phyloP scores from a whole-genome alignment of 2,329 filamentous ascomycete genomes.

The Gremmenia infestans region DNA sequence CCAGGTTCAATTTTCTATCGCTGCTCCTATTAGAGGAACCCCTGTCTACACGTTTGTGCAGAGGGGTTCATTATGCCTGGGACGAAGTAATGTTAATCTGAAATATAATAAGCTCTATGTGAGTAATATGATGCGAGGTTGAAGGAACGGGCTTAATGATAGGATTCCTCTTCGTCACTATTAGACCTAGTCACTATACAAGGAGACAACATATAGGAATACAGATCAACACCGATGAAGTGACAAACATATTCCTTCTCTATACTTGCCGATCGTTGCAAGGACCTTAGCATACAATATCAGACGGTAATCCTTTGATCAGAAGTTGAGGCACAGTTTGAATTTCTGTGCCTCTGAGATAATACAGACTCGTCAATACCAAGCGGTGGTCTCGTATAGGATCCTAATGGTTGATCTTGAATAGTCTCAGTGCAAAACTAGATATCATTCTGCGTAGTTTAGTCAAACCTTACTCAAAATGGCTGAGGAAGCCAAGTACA shows the following conservation, averaged over 20 bases:
- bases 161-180: not conserved
- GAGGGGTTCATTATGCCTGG: too few relatives aligned
- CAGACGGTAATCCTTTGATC: not conserved
- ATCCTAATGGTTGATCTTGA: not conserved
- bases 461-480: not conserved
- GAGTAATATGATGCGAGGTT: not conserved
- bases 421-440: not conserved
- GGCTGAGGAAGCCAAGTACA: not conserved
- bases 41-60: too few relatives aligned
- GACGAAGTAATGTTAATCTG: not conserved
- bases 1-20: too few relatives aligned
- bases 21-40: too few relatives aligned
- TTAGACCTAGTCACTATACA: not conserved
- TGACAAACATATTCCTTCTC: not conserved
- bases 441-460: not conserved
- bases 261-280: not conserved
- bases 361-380: not conserved
- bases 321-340: not conserved
- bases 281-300: not conserved
- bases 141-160: not conserved
- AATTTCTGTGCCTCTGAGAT: not conserved
- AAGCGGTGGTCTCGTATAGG: not conserved
- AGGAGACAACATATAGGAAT: too few relatives aligned
- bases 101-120: not conserved
- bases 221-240: too few relatives aligned